Conservation (phyloP, 1,139 yeast genomes). For the Geotrichum fermentans region DNA sequence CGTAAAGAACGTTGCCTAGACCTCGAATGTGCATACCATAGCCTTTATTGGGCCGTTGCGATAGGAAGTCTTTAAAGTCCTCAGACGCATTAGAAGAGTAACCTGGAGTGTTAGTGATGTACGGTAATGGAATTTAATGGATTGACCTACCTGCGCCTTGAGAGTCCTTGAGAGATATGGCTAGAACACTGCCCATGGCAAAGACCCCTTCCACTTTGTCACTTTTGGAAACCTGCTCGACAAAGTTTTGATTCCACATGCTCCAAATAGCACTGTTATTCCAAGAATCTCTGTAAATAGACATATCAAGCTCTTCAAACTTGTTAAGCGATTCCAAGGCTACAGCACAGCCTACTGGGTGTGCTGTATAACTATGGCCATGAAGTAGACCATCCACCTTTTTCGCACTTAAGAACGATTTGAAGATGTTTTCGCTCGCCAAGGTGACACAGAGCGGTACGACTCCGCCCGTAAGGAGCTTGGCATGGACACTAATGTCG, state of each 20-base stretch:
- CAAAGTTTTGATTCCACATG: slow-evolving; percentile 26
- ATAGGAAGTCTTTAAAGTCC: slow-evolving; percentile 2
- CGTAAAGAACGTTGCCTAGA: slow-evolving; percentile 27
- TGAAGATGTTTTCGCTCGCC: slow-evolving; percentile 29
- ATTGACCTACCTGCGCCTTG: slow-evolving; percentile 23
- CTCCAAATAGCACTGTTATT: slow-evolving; percentile 21
- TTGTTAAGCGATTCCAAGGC: slow-evolving; percentile 27
- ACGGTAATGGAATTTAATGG: slow-evolving; percentile 16
- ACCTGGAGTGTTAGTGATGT: slow-evolving; percentile 2
- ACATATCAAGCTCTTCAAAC: slow-evolving; percentile 23
- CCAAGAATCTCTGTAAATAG: slow-evolving; percentile 18
- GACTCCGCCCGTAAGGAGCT: slow-evolving; percentile 32
- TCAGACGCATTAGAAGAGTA: slow-evolving; percentile 12
- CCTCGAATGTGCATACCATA: slow-evolving; percentile 24
- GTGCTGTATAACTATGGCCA: slow-evolving; percentile 34
- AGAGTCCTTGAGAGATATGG: slow-evolving; percentile 26
- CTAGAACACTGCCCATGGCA: slow-evolving; percentile 30
- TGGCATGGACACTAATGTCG: slow-evolving; percentile 32
- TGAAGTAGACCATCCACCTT: slow-evolving; percentile 32
- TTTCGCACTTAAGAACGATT: slow-evolving; percentile 25
- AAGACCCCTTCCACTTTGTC: slow-evolving; percentile 26
- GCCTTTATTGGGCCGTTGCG: not conserved
- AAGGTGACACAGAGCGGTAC: slow-evolving; percentile 30
- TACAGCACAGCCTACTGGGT: slow-evolving; percentile 34
- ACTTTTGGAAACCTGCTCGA: slow-evolving; percentile 23